Percentiles rank a stretch among this genome's conserved stretches.
phyloP scores from a whole-genome alignment of 257 asterid genomes.

The Jaltomata sinuosa region DNA sequence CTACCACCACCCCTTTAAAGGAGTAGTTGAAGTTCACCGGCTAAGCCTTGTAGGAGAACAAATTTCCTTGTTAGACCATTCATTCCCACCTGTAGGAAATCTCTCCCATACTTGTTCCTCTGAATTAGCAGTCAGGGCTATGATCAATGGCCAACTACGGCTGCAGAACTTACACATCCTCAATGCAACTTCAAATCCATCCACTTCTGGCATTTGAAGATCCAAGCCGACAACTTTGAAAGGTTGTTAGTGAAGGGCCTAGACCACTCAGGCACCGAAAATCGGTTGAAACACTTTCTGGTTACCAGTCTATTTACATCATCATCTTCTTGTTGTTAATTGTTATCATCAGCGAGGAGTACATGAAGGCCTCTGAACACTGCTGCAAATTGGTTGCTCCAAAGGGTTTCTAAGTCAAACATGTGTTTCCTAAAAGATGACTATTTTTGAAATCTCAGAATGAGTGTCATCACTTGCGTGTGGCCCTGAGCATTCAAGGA shows the following conservation, averaged over 20 bases:
- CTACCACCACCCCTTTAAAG: constrained; percentile 13
- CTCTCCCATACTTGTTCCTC: constrained; percentile 21
- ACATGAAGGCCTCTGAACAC: constrained; percentile 21
- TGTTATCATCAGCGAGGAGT: constrained; percentile 17
- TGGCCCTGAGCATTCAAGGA: constrained; percentile 19
- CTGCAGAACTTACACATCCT: constrained; percentile 24
- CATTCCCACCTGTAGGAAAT: constrained; percentile 29
- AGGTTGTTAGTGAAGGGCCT: constrained; percentile 9
- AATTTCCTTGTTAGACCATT: constrained; percentile 27
- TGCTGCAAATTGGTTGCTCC: constrained; percentile 1
- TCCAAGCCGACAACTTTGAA: constrained; percentile 24
- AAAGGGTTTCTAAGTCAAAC: constrained; percentile 10
- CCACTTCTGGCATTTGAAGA: constrained; percentile 42
- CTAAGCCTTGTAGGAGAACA: constrained; percentile 23
- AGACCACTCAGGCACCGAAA: constrained; percentile 24
- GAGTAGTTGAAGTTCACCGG: constrained; percentile 19
- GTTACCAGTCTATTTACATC: constrained; percentile 25
- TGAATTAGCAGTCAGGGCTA: constrained; percentile 29
- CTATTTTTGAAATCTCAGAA: constrained; percentile 25
- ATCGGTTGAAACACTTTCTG: constrained; percentile 22
- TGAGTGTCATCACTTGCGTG: constrained; percentile 21
- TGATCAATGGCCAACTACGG: constrained; percentile 27
- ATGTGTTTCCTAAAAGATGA: no score
- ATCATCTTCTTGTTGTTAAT: background rate
- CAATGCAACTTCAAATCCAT: constrained; percentile 27